phyloP scores from a whole-genome alignment of 169 alveolate genomes.

The Theileria annulata region DNA sequence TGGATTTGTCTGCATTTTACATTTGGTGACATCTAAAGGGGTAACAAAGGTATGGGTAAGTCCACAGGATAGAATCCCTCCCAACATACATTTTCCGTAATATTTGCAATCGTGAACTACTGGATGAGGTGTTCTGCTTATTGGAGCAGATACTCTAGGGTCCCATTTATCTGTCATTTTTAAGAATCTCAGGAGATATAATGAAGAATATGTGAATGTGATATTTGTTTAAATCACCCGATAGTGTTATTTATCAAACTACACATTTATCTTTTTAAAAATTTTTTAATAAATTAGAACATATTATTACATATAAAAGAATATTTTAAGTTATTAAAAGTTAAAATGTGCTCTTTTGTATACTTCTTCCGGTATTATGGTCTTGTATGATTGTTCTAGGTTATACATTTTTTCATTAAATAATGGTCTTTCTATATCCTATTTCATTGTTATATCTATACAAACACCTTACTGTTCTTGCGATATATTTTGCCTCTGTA shows the following conservation, averaged over 20 bases:
- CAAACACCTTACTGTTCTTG: constrained; percentile 36
- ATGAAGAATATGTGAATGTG: neutral
- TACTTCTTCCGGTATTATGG: constrained; percentile 64
- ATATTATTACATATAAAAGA: neutral
- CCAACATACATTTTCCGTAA: constrained; percentile 93
- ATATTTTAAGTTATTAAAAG: constrained; percentile 20
- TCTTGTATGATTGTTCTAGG: constrained; percentile 54
- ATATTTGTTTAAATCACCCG: neutral
- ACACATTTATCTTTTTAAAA: neutral
- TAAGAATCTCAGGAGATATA: neutral
- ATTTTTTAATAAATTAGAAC: neutral
- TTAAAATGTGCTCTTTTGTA: constrained; percentile 64
- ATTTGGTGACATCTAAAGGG: constrained; percentile 95
- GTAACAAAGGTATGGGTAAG: constrained; percentile 93
- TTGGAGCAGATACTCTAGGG: constrained; percentile 65
- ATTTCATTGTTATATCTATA: neutral
- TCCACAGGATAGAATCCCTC: constrained; percentile 96
- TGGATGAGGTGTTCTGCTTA: constrained; percentile 69
- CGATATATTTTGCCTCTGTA: constrained; percentile 44
- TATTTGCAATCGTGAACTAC: constrained; percentile 76
- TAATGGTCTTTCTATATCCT: constrained; percentile 59
- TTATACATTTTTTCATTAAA: constrained; percentile 39
- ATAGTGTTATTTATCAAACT: neutral
- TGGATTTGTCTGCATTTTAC: constrained; percentile 94
- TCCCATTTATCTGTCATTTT: constrained; percentile 56